phyloP scores from a whole-genome alignment of 2,329 filamentous ascomycete species.

The Trichoderma sp. region DNA sequence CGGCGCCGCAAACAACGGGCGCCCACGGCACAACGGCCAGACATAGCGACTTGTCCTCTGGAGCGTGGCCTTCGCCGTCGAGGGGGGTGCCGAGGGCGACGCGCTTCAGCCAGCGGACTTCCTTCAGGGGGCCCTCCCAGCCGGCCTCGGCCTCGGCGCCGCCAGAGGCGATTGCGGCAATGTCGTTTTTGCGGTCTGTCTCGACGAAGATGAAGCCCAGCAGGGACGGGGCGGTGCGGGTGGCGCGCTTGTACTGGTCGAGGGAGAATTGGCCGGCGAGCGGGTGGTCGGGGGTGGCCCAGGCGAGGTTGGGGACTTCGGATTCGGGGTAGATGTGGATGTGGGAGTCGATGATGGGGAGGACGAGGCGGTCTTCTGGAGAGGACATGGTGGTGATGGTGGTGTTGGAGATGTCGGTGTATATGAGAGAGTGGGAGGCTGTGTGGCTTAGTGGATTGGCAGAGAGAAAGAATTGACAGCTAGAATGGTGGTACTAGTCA shows the following conservation, averaged over 20 bases:
- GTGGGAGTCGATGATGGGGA: constrained; percentile 83
- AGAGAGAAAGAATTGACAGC: not conserved
- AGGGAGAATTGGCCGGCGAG: constrained; percentile 68
- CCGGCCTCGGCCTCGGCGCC: constrained; percentile 55
- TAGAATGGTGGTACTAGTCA: not conserved
- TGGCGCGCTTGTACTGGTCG: constrained; percentile 61
- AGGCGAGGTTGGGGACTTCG: constrained; percentile 69
- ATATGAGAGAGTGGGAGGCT: not conserved
- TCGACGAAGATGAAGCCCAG: constrained; percentile 82
- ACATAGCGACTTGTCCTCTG: constrained; percentile 55
- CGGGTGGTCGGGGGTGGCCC: constrained; percentile 64
- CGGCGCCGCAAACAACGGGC: constrained; percentile 70
- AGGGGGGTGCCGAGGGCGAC: constrained; percentile 65
- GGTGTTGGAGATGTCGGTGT: not conserved
- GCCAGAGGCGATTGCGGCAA: constrained; percentile 51
- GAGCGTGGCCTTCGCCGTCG: constrained; percentile 60
- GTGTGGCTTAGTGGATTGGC: not conserved
- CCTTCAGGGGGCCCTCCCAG: constrained; percentile 71
- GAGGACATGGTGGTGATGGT: constrained; percentile 32
- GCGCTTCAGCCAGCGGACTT: constrained; percentile 70
- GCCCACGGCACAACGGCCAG: constrained; percentile 82
- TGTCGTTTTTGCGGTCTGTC: constrained; percentile 71
- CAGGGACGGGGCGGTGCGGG: constrained; percentile 49
- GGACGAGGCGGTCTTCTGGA: constrained; percentile 46
- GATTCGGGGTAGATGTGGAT: constrained; percentile 81